These are phyloP conservation scores for Apostasia shenzhenica DNA, from an alignment of 106 monocot species.

Conservation along the genomic window DNA sequence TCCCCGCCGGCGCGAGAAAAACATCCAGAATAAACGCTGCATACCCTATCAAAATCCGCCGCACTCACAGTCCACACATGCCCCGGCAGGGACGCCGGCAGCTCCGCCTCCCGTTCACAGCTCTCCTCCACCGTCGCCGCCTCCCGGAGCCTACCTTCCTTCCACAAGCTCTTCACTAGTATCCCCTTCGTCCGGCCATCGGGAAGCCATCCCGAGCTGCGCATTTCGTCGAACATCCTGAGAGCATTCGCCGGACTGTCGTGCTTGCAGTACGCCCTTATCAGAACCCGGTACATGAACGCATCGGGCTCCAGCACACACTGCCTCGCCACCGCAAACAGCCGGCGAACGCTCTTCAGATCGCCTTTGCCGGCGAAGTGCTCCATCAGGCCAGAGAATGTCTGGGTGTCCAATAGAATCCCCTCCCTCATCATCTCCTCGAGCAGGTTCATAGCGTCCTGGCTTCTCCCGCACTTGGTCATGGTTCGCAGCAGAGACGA, in stretches of 20 bases:
- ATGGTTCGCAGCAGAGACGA: slow-evolving; percentile 59
- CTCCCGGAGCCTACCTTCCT: slow-evolving; percentile 78
- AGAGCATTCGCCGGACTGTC: slow-evolving; percentile 60
- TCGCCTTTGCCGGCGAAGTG: slow-evolving; percentile 58
- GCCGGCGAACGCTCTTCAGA: slow-evolving; percentile 50
- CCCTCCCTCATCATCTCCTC: slow-evolving; percentile 56
- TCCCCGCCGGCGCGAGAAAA: slow-evolving; percentile 1
- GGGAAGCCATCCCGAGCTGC: slow-evolving; percentile 25
- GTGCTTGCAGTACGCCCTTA: slow-evolving; percentile 49
- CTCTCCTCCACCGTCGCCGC: slow-evolving; percentile 73
- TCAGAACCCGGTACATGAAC: slow-evolving; percentile 55
- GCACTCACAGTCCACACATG: slow-evolving; percentile 83
- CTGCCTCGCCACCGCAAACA: slow-evolving; percentile 61
- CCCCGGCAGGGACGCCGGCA: slow-evolving; percentile 52
- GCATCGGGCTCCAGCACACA: slow-evolving; percentile 63
- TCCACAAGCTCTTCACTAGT: slow-evolving; percentile 89
- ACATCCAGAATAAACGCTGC: slow-evolving; percentile 51
- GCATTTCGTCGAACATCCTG: slow-evolving; percentile 83
- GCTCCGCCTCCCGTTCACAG: slow-evolving; percentile 40
- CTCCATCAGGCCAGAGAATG: slow-evolving; percentile 76
- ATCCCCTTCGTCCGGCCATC: slow-evolving; percentile 38
- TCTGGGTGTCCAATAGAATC: slow-evolving; percentile 54
- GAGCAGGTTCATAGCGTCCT: slow-evolving; percentile 41
- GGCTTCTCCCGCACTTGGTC: slow-evolving; percentile 49
- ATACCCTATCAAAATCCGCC: slow-evolving; percentile 41